Evolutionary conservation across 2,329 filamentous ascomycete genomes (phyloP).

Genomic region (Colletotrichum sp.): DNA sequence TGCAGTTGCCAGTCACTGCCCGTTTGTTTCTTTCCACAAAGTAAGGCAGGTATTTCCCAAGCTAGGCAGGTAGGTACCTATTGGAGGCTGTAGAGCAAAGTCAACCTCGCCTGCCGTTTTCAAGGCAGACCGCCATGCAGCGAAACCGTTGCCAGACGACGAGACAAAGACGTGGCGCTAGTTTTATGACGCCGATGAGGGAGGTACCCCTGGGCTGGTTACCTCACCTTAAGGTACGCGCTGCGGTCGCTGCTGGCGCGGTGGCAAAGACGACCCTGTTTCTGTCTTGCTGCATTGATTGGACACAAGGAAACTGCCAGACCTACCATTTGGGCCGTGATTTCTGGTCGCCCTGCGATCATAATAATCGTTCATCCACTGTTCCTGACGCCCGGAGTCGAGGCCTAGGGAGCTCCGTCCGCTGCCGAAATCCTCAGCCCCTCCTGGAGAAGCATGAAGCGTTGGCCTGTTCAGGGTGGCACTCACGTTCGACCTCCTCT

Average conservation of each 20-base stretch:
- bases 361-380: constrained; percentile 18
- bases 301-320: background rate
- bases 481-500: background rate
- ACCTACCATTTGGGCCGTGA: constrained; percentile 18
- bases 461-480: background rate
- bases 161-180: background rate
- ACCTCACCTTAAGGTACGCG: background rate
- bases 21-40: background rate
- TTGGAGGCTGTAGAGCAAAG: background rate
- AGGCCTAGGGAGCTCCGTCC: background rate
- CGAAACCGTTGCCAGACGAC: background rate
- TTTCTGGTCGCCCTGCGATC: constrained; percentile 12
- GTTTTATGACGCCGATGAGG: background rate
- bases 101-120: background rate
- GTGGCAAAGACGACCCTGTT: background rate
- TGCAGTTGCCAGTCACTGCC: background rate
- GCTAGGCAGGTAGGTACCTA: background rate
- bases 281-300: background rate
- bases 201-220: background rate
- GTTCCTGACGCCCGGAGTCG: background rate
- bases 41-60: background rate
- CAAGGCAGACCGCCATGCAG: background rate
- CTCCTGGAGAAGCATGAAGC: background rate
- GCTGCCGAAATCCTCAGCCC: background rate
- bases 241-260: background rate